Percentiles rank a stretch among this genome's conserved stretches.
phyloP scores from a whole-genome alignment of 1,284 basidiomycete species.

The Irpex sp. region DNA sequence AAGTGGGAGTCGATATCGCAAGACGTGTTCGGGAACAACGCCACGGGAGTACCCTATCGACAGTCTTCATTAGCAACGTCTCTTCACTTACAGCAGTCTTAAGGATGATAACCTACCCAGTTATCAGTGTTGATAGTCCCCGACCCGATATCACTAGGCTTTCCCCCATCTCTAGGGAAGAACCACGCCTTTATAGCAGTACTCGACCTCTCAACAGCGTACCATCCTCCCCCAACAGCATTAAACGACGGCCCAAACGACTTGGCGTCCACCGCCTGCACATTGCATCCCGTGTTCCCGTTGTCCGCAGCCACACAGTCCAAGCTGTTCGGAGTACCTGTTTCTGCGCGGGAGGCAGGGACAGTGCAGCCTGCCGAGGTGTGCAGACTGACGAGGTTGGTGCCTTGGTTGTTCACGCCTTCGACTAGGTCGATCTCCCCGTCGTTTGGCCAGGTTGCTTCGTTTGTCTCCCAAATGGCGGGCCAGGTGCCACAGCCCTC shows the following conservation, averaged over 20 bases:
- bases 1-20: constrained; percentile 45
- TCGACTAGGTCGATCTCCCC: constrained; percentile 34
- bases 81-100: background rate
- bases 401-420: constrained; percentile 45
- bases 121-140: constrained; percentile 27
- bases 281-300: constrained; percentile 60
- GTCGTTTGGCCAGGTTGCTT: constrained; percentile 21
- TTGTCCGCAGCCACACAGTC: constrained; percentile 54
- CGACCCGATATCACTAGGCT: constrained; percentile 25
- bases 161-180: constrained; percentile 37
- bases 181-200: constrained; percentile 46
- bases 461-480: constrained; percentile 35
- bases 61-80: background rate
- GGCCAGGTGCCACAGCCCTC: constrained; percentile 62
- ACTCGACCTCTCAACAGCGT: constrained; percentile 42
- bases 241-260: constrained; percentile 60
- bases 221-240: constrained; percentile 53
- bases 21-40: constrained; percentile 45
- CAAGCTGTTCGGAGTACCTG: constrained; percentile 17
- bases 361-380: constrained; percentile 42
- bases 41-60: constrained; percentile 41
- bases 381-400: constrained; percentile 51
- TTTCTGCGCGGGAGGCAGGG: constrained; percentile 15
- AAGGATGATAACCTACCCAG: constrained; percentile 28
- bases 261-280: constrained; percentile 36